Conservation (phyloP, 805 yeast genomes). For the Ogataea methylovora region DNA sequence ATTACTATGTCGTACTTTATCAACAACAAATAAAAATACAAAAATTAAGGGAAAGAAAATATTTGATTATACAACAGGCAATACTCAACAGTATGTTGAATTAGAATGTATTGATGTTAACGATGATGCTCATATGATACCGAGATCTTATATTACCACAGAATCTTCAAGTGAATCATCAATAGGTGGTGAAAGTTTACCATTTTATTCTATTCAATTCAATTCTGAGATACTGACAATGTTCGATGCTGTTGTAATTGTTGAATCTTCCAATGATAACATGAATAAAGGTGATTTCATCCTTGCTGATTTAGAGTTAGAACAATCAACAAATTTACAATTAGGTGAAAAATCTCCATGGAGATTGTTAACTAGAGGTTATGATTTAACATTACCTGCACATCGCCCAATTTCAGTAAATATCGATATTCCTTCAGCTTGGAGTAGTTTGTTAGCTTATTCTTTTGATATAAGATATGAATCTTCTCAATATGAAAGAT, state of each 20-base stretch:
- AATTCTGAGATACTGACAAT: conserved; percentile 29
- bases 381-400: conserved; percentile 33
- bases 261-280: conserved; percentile 22
- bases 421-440: conserved; percentile 45
- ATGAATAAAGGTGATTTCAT: conserved; percentile 23
- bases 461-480: conserved; percentile 22
- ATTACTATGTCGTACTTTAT: conserved; percentile 20
- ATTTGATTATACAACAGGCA: conserved; percentile 30
- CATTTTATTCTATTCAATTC: conserved; percentile 43
- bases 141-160: conserved; percentile 37
- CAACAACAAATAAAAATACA: neutral
- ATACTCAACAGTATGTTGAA: conserved; percentile 28
- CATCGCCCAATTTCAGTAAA: conserved; percentile 37
- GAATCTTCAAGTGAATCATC: conserved; percentile 44
- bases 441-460: conserved; percentile 58
- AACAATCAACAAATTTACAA: conserved; percentile 14
- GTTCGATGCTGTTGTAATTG: conserved; percentile 46
- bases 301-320: conserved; percentile 28
- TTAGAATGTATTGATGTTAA: conserved; percentile 41
- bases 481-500: conserved; percentile 24
- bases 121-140: conserved; percentile 33
- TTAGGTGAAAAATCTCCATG: conserved; percentile 27
- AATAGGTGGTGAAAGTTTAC: conserved; percentile 37
- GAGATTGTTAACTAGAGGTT: conserved; percentile 31
- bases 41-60: conserved; percentile 6